Evolutionary conservation across 2,329 filamentous ascomycete genomes (phyloP).

Genomic region (Cytospora paraplurivora): DNA sequence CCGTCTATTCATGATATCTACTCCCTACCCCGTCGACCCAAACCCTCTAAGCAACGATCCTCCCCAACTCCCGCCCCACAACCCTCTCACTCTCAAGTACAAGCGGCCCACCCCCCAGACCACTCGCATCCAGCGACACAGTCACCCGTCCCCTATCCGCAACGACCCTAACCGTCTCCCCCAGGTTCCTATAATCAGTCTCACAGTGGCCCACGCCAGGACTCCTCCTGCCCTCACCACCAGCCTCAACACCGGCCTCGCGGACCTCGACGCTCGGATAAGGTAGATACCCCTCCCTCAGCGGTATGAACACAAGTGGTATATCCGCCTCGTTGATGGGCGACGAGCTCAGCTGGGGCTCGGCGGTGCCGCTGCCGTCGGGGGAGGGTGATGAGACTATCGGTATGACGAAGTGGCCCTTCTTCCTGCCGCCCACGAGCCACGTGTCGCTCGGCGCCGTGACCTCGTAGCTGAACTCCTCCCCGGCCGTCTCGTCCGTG

Average conservation of each 20-base stretch:
- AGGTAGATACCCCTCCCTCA: constrained; percentile 75
- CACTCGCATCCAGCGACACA: constrained; percentile 69
- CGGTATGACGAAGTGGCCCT: constrained; percentile 73
- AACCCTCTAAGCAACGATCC: constrained; percentile 40
- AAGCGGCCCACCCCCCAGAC: constrained; percentile 65
- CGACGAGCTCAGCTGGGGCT: constrained; percentile 40
- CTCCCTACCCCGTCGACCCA: not conserved
- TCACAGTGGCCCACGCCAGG: constrained; percentile 61
- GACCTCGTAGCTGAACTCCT: constrained; percentile 81
- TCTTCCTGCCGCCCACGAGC: constrained; percentile 81
- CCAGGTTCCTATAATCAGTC: constrained; percentile 77
- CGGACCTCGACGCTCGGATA: constrained; percentile 80
- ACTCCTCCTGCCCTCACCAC: constrained; percentile 31
- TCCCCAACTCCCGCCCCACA: constrained; percentile 31
- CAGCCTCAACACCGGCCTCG: constrained; percentile 46
- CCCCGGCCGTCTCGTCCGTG: constrained; percentile 47
- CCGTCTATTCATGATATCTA: not conserved
- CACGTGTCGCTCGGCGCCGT: constrained; percentile 73
- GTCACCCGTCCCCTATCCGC: constrained; percentile 72
- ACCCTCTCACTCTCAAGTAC: constrained; percentile 63
- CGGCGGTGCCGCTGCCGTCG: constrained; percentile 12
- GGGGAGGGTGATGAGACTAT: constrained; percentile 34
- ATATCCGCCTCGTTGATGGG: constrained; percentile 58
- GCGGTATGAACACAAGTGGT: constrained; percentile 75
- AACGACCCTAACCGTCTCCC: constrained; percentile 75